phyloP scores from a whole-genome alignment of 2,329 filamentous ascomycete genomes.

The Penicillium sumatraense region DNA sequence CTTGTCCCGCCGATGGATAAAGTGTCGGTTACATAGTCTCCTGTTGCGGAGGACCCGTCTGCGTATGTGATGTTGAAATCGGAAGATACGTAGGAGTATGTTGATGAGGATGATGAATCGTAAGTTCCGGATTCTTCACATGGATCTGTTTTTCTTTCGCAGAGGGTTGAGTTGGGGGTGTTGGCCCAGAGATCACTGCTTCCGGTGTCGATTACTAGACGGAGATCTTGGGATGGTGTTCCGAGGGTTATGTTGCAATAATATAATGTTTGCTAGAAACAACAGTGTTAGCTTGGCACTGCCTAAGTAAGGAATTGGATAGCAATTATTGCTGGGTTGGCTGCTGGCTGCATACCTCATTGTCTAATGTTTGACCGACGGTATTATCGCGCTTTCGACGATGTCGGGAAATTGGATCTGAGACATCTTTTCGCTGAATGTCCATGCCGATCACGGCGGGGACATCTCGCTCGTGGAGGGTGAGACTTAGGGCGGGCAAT shows the following conservation, averaged over 20 bases:
- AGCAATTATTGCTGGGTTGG: neutral
- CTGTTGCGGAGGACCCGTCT: constrained; percentile 75
- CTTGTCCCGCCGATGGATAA: constrained; percentile 59
- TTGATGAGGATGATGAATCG: constrained; percentile 66
- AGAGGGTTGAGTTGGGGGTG: constrained; percentile 54
- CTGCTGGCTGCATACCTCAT: constrained; percentile 48
- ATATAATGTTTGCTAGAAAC: constrained; percentile 58
- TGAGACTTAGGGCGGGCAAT: constrained; percentile 24
- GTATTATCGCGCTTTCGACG: constrained; percentile 49
- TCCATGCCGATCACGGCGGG: constrained; percentile 56
- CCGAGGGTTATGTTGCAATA: constrained; percentile 63
- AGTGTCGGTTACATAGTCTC: constrained; percentile 80
- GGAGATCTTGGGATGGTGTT: constrained; percentile 60
- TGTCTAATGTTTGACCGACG: constrained; percentile 54
- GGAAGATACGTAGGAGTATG: constrained; percentile 73
- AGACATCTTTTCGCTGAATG: constrained; percentile 54
- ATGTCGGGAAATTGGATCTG: constrained; percentile 53
- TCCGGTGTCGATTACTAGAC: constrained; percentile 65
- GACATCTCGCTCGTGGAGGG: constrained; percentile 37
- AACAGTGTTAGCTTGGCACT: too few species aligned
- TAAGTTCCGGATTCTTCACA: constrained; percentile 59
- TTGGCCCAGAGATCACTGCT: constrained; percentile 68
- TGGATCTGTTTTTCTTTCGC: constrained; percentile 42
- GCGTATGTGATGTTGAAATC: constrained; percentile 88
- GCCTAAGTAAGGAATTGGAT: too few species aligned